A percentile compares a stretch with the other conserved stretches of the same genome.
Conservation (phyloP, 345 rosid genomes). For the Lepidium aucheri region DNA sequence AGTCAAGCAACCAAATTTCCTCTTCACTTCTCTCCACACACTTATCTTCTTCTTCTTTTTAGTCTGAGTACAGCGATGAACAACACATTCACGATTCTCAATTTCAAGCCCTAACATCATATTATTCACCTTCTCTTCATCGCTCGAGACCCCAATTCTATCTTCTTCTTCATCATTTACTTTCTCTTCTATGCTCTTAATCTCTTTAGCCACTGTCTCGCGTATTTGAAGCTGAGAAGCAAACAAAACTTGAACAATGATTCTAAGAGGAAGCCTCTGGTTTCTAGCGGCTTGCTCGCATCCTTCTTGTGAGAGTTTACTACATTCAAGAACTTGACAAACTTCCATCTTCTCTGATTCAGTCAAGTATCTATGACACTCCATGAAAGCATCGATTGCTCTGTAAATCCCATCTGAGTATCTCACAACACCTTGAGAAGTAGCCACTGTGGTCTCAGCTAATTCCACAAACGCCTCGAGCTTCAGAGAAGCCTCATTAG, state of each 20-base stretch:
- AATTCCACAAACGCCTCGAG: slow-evolving; percentile 39
- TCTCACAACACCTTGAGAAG: slow-evolving; percentile 33
- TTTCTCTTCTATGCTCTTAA: slow-evolving; percentile 18
- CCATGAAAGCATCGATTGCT: slow-evolving; percentile 64
- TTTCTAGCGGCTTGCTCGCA: slow-evolving; percentile 54
- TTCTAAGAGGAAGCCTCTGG: slow-evolving; percentile 56
- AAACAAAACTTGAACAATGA: slow-evolving; percentile 46
- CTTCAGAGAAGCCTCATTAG: slow-evolving; percentile 48
- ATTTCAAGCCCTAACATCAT: slow-evolving; percentile 46
- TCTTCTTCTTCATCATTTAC: slow-evolving; percentile 17
- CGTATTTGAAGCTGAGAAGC: slow-evolving; percentile 55
- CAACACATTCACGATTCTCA: slow-evolving; percentile 24
- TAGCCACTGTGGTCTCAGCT: slow-evolving; percentile 46
- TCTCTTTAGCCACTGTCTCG: slow-evolving; percentile 35
- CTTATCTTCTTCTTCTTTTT: slow-evolving; percentile 43
- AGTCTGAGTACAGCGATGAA: slow-evolving; percentile 5
- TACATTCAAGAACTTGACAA: slow-evolving; percentile 56
- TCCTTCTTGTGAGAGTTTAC: slow-evolving; percentile 56
- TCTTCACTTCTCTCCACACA: slow-evolving; percentile 76
- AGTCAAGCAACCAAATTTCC: slow-evolving; percentile 70
- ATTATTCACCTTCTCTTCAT: slow-evolving; percentile 29
- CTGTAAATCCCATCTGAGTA: slow-evolving; percentile 62
- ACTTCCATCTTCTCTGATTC: slow-evolving; percentile 58
- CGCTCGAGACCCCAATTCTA: slow-evolving; percentile 6
- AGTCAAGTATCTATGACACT: slow-evolving; percentile 49